Conservation (phyloP, 345 rosid species). For the Psidium guajava region DNA sequence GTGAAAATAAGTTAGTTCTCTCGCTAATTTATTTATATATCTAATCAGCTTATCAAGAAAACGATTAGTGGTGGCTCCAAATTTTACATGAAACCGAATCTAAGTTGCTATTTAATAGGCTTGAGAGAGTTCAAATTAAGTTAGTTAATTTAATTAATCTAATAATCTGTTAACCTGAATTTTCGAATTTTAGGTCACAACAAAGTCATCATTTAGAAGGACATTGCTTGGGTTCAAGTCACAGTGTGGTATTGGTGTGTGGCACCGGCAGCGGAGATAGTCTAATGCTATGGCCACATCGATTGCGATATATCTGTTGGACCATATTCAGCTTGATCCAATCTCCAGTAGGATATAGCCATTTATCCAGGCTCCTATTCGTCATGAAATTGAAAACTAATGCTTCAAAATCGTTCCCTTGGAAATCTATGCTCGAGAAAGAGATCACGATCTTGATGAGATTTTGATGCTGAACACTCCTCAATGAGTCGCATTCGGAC, state of each 20-base stretch:
- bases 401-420: conserved; percentile 14
- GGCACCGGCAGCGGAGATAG: conserved; percentile 7
- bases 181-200: too few relatives aligned
- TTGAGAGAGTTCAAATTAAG: too few relatives aligned
- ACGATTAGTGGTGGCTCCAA: too few relatives aligned
- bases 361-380: conserved; percentile 8
- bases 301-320: conserved; percentile 2
- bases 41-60: too few relatives aligned
- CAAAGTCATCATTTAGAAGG: neutral
- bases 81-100: too few relatives aligned
- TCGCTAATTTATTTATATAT: too few relatives aligned
- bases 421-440: conserved; percentile 6
- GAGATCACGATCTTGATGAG: conserved; percentile 7
- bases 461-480: conserved; percentile 6
- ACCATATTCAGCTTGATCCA: neutral
- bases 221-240: conserved; percentile 17
- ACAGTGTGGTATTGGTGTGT: conserved; percentile 3
- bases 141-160: too few relatives aligned
- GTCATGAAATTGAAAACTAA: conserved; percentile 12
- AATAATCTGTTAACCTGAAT: too few relatives aligned
- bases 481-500: conserved; percentile 8
- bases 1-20: too few relatives aligned
- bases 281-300: conserved; percentile 7
- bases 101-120: too few relatives aligned
- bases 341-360: neutral